A percentile compares a stretch with the other conserved stretches of the same genome.
Conservation (phyloP, 805 yeast genomes). For the Middelhovenomyces tepae region DNA sequence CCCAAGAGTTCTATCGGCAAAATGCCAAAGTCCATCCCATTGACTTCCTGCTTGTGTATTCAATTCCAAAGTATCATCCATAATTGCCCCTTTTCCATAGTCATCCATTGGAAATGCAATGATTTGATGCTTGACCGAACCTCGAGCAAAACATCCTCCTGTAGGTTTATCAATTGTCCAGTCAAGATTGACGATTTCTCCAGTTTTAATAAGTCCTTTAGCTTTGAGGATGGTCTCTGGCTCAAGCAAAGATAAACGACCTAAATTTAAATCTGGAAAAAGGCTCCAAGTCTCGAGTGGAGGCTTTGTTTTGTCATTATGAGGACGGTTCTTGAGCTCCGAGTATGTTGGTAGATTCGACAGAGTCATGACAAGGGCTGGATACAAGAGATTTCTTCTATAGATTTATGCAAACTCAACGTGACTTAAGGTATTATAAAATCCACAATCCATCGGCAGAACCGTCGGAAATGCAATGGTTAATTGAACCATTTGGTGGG, state of each 20-base stretch:
- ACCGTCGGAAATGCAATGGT: too few relatives aligned
- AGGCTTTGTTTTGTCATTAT: too few relatives aligned
- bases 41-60: conserved; percentile 20
- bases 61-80: conserved; percentile 15
- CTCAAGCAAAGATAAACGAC: conserved; percentile 8
- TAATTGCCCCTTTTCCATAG: too few relatives aligned
- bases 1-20: conserved; percentile 13
- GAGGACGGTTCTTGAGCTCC: too few relatives aligned
- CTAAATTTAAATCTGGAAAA: conserved; percentile 6
- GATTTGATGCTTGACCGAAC: conserved; percentile 1
- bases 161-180: conserved; percentile 9
- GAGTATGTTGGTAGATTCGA: too few relatives aligned
- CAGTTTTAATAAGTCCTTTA: conserved; percentile 3
- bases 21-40: conserved; percentile 21
- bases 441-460: too few relatives aligned
- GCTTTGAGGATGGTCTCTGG: conserved; percentile 10
- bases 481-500: too few relatives aligned
- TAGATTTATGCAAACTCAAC: too few relatives aligned
- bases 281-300: conserved; percentile 5
- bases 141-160: conserved; percentile 11
- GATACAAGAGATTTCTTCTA: too few relatives aligned
- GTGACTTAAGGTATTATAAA: too few relatives aligned
- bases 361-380: too few relatives aligned
- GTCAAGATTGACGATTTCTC: conserved; percentile 6
- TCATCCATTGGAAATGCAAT: conserved; percentile 5